Evolutionary conservation across 163 green algal genomes (phyloP).

Genomic region (Chloroidium sp.): DNA sequence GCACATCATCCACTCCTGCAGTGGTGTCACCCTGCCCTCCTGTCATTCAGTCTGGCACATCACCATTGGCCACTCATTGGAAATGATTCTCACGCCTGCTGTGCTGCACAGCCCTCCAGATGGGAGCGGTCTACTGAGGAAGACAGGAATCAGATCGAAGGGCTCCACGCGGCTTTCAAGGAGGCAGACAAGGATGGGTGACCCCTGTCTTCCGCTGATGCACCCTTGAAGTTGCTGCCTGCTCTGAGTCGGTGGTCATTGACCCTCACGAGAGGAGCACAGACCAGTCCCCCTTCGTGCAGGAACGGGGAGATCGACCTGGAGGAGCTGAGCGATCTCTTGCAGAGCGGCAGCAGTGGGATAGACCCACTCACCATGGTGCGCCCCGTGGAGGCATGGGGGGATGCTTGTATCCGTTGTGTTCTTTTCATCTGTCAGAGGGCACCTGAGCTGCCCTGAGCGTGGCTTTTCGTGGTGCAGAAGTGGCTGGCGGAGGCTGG

Average conservation of each 20-base stretch:
- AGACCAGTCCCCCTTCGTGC: background rate
- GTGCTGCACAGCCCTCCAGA: no score
- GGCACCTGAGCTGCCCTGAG: conserved; percentile 4
- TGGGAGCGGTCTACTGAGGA: no score
- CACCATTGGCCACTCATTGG: no score
- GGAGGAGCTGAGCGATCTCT: conserved; percentile 11
- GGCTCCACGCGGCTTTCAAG: conserved; percentile 14
- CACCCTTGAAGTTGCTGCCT: background rate
- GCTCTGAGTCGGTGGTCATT: background rate
- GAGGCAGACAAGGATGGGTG: conserved; percentile 19
- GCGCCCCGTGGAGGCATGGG: no score
- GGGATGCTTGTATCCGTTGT: no score
- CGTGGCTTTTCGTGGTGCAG: background rate
- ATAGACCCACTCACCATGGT: background rate
- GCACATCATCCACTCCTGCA: no score
- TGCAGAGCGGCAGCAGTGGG: conserved; percentile 7
- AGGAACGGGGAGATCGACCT: conserved; percentile 28
- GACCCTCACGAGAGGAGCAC: background rate
- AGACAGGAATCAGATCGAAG: background rate
- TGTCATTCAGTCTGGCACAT: no score
- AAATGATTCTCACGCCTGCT: no score
- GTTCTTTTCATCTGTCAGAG: background rate
- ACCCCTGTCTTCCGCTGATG: background rate
- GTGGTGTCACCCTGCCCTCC: no score
- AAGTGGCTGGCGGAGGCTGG: background rate